Evolutionary conservation across 176 grass and related monocot genomes (phyloP).

Genomic region (Cenchrus americanus): DNA sequence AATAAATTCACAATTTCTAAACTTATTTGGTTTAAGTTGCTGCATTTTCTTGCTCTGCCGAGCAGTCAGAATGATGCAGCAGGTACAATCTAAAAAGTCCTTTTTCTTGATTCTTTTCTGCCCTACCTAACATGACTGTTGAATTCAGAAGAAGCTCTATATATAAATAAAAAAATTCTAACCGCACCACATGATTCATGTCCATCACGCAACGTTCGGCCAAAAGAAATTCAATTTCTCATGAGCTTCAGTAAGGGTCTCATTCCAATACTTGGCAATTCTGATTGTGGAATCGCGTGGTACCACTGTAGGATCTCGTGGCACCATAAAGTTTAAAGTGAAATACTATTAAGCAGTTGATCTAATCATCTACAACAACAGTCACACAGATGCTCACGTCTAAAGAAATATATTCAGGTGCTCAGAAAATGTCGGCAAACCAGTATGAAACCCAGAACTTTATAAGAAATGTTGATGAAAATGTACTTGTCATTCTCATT

Average conservation of each 20-base stretch:
- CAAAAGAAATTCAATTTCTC: not conserved
- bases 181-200: not conserved
- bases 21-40: not conserved
- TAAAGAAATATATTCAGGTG: not conserved
- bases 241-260: not conserved
- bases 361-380: not conserved
- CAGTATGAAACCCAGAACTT: not conserved
- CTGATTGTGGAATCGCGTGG: not conserved
- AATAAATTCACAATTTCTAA: not conserved
- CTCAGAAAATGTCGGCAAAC: not conserved
- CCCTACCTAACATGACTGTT: too few relatives aligned
- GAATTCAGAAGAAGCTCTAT: not conserved
- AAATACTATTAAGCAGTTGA: not conserved
- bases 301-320: not conserved
- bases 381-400: too few relatives aligned
- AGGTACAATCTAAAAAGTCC: not conserved
- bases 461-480: not conserved
- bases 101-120: not conserved
- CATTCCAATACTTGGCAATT: not conserved
- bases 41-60: not conserved
- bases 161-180: not conserved
- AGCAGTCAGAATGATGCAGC: conserved; percentile 8
- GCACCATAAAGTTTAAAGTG: not conserved
- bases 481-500: not conserved
- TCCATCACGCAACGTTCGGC: not conserved